phyloP scores from a whole-genome alignment of 1,139 yeast genomes.

The Meyerozyma carpophila region DNA sequence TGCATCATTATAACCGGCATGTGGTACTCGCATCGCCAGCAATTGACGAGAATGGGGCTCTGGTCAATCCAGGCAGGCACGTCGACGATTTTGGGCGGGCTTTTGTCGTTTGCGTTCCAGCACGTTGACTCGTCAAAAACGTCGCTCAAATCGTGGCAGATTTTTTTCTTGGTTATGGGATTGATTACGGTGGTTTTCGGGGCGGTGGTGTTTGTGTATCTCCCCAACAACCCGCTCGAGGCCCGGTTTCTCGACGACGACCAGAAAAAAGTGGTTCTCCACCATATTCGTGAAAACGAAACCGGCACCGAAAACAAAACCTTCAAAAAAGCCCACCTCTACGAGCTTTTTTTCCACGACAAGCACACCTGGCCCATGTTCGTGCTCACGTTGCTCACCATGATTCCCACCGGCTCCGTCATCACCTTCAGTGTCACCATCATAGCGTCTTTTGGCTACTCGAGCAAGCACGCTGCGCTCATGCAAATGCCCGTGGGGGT shows the following conservation, averaged over 20 bases:
- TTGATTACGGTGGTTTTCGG: conserved; percentile 30
- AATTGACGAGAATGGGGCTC: conserved; percentile 28
- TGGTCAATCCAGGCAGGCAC: conserved; percentile 37
- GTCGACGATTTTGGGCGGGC: conserved; percentile 37
- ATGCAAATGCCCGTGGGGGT: conserved; percentile 39
- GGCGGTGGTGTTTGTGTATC: conserved; percentile 13
- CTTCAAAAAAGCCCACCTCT: conserved; percentile 22
- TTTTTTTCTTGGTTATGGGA: conserved; percentile 35
- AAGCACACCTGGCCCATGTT: conserved; percentile 34
- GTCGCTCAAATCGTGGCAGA: conserved; percentile 31
- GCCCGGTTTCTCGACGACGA: conserved; percentile 34
- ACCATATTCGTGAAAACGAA: conserved; percentile 12
- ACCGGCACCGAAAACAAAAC: conserved; percentile 25
- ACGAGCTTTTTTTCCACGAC: conserved; percentile 28
- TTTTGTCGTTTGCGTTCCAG: conserved; percentile 38
- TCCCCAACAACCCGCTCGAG: conserved; percentile 40
- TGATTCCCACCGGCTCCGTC: conserved; percentile 38
- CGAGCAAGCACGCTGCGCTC: conserved; percentile 26
- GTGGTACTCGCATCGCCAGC: conserved; percentile 38
- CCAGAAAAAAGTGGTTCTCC: conserved; percentile 23
- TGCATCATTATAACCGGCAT: conserved; percentile 20
- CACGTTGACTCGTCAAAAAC: conserved; percentile 20
- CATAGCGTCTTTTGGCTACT: conserved; percentile 32
- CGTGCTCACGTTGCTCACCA: conserved; percentile 27
- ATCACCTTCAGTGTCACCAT: conserved; percentile 37